phyloP scores from a whole-genome alignment of 441 rosid species.

The Gossypium aridum region DNA sequence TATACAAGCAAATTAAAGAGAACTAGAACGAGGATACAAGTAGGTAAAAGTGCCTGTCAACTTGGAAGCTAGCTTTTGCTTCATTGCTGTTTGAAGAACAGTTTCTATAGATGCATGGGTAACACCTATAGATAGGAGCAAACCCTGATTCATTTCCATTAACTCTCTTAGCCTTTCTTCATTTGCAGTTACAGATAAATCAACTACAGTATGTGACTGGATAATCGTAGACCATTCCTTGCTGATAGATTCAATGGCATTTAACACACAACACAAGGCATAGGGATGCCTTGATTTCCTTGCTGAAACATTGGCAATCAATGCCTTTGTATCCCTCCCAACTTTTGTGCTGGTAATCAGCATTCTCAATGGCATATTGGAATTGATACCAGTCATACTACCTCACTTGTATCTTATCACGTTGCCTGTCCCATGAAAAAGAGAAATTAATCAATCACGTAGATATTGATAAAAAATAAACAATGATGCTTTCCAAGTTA shows the following conservation, averaged over 20 bases:
- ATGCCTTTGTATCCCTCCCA: constrained; percentile 82
- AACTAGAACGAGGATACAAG: constrained; percentile 50
- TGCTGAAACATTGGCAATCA: constrained; percentile 84
- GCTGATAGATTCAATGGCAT: constrained; percentile 78
- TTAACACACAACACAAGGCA: constrained; percentile 64
- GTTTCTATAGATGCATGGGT: constrained; percentile 81
- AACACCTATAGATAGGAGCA: constrained; percentile 87
- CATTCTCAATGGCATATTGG: constrained; percentile 67
- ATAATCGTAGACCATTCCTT: constrained; percentile 51
- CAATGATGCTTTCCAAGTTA: constrained; percentile 1
- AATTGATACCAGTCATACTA: constrained; percentile 44
- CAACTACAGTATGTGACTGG: constrained; percentile 48
- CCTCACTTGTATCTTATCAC: constrained; percentile 84
- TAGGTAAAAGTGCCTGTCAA: constrained; percentile 82
- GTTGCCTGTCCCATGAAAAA: constrained; percentile 47
- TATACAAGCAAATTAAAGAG: background rate
- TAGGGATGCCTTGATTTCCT: constrained; percentile 62
- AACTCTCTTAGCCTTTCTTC: constrained; percentile 74
- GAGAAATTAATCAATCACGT: background rate
- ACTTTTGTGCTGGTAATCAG: constrained; percentile 83
- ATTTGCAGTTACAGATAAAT: constrained; percentile 37
- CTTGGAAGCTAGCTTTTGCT: constrained; percentile 79
- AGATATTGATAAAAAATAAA: background rate
- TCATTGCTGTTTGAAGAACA: constrained; percentile 61
- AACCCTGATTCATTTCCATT: constrained; percentile 92